Evolutionary conservation across 257 asterid species (phyloP).

Genomic region (Knoxia roxburghii): DNA sequence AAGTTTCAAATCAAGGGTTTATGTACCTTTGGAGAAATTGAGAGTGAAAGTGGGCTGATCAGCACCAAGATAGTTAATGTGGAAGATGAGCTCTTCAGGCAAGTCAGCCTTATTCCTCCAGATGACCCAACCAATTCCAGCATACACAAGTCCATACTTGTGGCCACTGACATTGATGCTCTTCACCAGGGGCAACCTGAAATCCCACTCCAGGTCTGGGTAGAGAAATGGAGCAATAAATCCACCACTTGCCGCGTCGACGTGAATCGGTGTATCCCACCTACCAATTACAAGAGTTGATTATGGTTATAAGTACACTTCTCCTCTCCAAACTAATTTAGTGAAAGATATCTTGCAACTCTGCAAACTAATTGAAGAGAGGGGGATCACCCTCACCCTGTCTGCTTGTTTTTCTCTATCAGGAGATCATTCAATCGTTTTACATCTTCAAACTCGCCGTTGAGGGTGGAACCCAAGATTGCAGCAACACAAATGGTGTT

Average conservation of each 20-base stretch:
- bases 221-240: constrained; percentile 86
- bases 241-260: constrained; percentile 96
- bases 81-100: constrained; percentile 85
- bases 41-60: constrained; percentile 97
- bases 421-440: constrained; percentile 69
- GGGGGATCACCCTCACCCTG: constrained; percentile 60
- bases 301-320: too few species aligned
- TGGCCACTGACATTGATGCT: constrained; percentile 92
- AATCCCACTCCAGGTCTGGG: constrained; percentile 91
- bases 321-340: not conserved
- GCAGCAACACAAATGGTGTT: constrained; percentile 95
- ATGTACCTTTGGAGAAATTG: constrained; percentile 89
- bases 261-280: constrained; percentile 91
- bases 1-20: too few species aligned
- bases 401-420: constrained; percentile 52
- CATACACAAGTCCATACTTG: constrained; percentile 92
- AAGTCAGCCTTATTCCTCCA: constrained; percentile 81
- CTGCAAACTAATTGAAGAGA: not conserved
- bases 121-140: constrained; percentile 86
- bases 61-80: constrained; percentile 89
- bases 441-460: constrained; percentile 93
- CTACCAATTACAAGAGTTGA: constrained; percentile 30
- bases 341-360: not conserved
- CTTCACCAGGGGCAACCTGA: constrained; percentile 76
- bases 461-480: constrained; percentile 78